Conservation (phyloP, 768 basidiomycete genomes). For the Kwoniella dejecticola region DNA sequence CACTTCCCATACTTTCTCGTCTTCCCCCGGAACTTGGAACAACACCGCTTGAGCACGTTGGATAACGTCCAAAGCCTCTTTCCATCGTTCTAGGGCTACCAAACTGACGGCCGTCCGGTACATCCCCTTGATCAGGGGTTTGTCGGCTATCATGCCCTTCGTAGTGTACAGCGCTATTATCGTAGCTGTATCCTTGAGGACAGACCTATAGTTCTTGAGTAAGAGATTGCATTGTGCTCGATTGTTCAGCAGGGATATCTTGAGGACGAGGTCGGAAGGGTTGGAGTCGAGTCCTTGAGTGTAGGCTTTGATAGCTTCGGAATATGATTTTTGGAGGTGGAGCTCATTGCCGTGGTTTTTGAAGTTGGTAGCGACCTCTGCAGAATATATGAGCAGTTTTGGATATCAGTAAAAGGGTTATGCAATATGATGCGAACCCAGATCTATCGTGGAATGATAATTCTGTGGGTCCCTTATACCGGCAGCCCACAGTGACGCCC, state of each 20-base stretch:
- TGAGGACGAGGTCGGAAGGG: conserved; percentile 63
- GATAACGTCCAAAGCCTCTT: conserved; percentile 84
- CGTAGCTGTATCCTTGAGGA: conserved; percentile 66
- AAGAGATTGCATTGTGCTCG: conserved; percentile 89
- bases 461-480: too few relatives aligned
- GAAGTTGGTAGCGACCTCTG: conserved; percentile 88
- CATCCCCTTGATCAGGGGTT: conserved; percentile 70
- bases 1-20: conserved; percentile 61
- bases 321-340: conserved; percentile 79
- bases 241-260: conserved; percentile 72
- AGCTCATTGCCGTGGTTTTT: conserved; percentile 96
- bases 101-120: conserved; percentile 83
- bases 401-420: not conserved
- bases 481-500: too few relatives aligned
- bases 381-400: too few relatives aligned
- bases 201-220: conserved; percentile 85
- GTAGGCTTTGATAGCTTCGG: conserved; percentile 88
- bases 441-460: too few relatives aligned
- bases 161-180: conserved; percentile 41
- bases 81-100: conserved; percentile 68
- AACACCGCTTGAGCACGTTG: conserved; percentile 57
- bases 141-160: conserved; percentile 10
- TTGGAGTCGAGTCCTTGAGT: conserved; percentile 84
- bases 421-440: too few relatives aligned
- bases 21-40: conserved; percentile 54